These are phyloP conservation scores for Hanseniaspora thailandica DNA, from an alignment of 805 yeast genomes.

Conservation along the genomic window DNA sequence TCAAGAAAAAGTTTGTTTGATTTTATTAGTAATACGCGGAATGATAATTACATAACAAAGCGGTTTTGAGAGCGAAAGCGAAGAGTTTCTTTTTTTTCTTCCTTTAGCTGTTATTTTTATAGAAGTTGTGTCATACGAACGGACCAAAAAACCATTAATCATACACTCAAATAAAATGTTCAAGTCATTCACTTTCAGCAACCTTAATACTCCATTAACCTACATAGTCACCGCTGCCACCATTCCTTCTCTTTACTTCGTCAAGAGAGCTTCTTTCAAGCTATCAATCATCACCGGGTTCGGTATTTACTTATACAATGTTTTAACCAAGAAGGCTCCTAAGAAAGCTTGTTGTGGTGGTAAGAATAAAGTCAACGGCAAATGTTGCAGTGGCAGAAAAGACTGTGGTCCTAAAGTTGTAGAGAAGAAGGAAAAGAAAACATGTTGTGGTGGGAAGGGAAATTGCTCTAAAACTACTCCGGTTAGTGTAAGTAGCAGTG, in stretches of 20 bases:
- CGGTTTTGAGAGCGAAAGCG: too few relatives aligned
- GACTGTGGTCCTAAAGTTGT: background rate
- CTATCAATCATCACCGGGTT: slow-evolving; percentile 6
- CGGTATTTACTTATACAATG: background rate
- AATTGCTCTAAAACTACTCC: background rate
- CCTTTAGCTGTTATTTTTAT: background rate
- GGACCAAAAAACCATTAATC: too few relatives aligned
- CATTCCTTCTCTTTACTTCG: background rate
- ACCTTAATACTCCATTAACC: slow-evolving; percentile 6
- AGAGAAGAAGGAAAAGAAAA: slow-evolving; percentile 1
- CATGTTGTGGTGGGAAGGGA: slow-evolving; percentile 6
- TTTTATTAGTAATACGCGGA: background rate
- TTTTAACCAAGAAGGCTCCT: background rate
- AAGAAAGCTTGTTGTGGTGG: slow-evolving; percentile 14
- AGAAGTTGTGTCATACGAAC: background rate
- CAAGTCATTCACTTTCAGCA: background rate
- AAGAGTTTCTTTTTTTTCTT: background rate
- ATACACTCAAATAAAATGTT: background rate
- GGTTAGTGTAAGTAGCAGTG: background rate
- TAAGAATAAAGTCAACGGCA: slow-evolving; percentile 9
- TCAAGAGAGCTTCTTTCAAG: slow-evolving; percentile 1
- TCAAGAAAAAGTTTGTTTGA: slow-evolving; percentile 20
- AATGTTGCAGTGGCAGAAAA: slow-evolving; percentile 9
- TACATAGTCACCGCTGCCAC: slow-evolving; percentile 2
- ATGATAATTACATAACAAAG: background rate